A percentile compares a stretch with the other conserved stretches of the same genome.
Conservation (phyloP, 23 red algal genomes). For the Pyropia haitanensis region DNA sequence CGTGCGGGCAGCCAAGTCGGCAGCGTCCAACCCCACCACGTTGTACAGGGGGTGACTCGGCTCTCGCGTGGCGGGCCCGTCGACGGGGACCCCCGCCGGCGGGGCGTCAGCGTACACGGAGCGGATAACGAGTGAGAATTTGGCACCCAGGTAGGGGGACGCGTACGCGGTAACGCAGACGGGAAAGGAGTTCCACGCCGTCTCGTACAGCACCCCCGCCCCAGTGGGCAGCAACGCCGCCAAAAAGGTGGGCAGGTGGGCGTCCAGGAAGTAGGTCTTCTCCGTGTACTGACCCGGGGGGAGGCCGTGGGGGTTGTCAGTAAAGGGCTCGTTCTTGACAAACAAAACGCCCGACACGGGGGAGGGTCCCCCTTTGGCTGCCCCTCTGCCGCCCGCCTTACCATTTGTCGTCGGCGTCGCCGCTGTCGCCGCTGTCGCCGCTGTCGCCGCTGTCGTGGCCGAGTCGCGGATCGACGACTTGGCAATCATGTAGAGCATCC, state of each 20-base stretch:
- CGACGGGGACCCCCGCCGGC: constrained; percentile 1
- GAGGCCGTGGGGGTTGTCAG: constrained; percentile 34
- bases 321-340: constrained; percentile 47
- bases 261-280: not conserved
- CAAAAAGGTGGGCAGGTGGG: constrained; percentile 34
- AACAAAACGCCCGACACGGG: constrained; percentile 17
- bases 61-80: not conserved
- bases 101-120: constrained; percentile 18
- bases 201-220: constrained; percentile 28
- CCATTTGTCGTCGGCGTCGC: not conserved
- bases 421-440: no score
- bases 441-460: no score
- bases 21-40: constrained; percentile 20
- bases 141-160: constrained; percentile 39
- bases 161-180: constrained; percentile 25
- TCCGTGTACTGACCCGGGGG: constrained; percentile 55
- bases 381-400: not conserved
- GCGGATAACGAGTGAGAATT: constrained; percentile 25
- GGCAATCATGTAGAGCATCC: constrained; percentile 59
- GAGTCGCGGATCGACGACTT: constrained; percentile 40
- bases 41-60: constrained; percentile 7
- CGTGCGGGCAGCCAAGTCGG: not conserved
- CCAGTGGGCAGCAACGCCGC: constrained; percentile 29
- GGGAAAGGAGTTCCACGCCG: constrained; percentile 56
- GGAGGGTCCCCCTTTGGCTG: not conserved